A percentile compares a stretch with the other conserved stretches of the same genome.
phyloP scores from a whole-genome alignment of 495 filamentous ascomycete genomes.

The Pseudevernia furfuracea region DNA sequence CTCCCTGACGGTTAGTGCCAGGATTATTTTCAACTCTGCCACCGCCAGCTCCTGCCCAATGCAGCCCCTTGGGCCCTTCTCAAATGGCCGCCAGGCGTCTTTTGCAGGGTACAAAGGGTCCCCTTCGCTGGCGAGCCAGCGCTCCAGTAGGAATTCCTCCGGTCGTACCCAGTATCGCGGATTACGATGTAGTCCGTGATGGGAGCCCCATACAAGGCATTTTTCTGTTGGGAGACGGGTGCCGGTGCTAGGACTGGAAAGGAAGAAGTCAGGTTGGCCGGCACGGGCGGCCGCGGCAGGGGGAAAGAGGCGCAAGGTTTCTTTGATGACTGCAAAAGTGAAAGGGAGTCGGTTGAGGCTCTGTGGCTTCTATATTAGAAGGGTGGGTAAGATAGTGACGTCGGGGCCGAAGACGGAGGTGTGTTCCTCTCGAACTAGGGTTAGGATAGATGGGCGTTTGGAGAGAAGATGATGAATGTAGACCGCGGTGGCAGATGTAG shows the following conservation, averaged over 20 bases:
- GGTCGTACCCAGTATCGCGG: constrained; percentile 28
- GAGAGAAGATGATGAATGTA: constrained; percentile 41
- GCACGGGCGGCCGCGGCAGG: constrained; percentile 34
- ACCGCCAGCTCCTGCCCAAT: constrained; percentile 24
- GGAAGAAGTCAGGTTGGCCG: constrained; percentile 12
- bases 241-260: not conserved
- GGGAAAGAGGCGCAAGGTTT: constrained; percentile 39
- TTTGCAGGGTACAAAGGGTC: constrained; percentile 25
- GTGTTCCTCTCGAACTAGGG: constrained; percentile 38
- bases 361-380: constrained; percentile 29
- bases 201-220: not conserved
- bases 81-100: constrained; percentile 31
- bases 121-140: constrained; percentile 27
- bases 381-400: constrained; percentile 21
- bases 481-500: constrained; percentile 30
- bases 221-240: not conserved
- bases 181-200: constrained; percentile 27
- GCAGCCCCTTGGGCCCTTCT: constrained; percentile 25
- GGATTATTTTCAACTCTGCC: constrained; percentile 38
- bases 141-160: constrained; percentile 33
- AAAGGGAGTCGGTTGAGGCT: constrained; percentile 38
- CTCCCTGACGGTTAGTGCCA: constrained; percentile 38
- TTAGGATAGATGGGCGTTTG: constrained; percentile 35
- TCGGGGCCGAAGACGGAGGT: constrained; percentile 34
- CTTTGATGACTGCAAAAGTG: constrained; percentile 42